These are phyloP conservation scores for Dryas alaskensis DNA, from an alignment of 306 rosid species.

Conservation along the genomic window DNA sequence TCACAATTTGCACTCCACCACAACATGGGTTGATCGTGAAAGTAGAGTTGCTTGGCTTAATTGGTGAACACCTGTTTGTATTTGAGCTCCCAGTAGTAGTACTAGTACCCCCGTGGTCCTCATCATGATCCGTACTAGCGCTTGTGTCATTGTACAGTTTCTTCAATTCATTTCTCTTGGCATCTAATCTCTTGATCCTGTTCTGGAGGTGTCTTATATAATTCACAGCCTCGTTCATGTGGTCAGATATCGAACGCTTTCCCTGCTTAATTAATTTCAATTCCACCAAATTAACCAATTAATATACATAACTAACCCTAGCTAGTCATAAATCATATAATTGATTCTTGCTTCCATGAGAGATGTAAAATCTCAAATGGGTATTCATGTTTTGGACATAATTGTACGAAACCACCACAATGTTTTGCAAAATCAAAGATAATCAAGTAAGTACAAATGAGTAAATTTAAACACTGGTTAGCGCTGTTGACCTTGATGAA, in stretches of 20 bases:
- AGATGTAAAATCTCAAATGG: background rate
- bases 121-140: background rate
- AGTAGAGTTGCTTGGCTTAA: background rate
- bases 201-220: constrained; percentile 51
- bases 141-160: constrained; percentile 12
- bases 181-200: constrained; percentile 40
- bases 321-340: no score
- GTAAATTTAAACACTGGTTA: background rate
- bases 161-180: constrained; percentile 51
- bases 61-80: background rate
- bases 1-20: constrained; percentile 41
- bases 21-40: constrained; percentile 36
- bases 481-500: constrained; percentile 24
- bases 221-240: constrained; percentile 53
- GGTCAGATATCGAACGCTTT: constrained; percentile 72
- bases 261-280: constrained; percentile 40
- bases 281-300: background rate
- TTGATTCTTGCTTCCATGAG: no score
- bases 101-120: background rate
- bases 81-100: background rate
- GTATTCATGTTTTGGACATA: background rate
- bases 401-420: background rate
- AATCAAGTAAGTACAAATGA: background rate
- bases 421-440: background rate
- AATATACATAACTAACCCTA: constrained; percentile 22